phyloP scores from a whole-genome alignment of 805 yeast species.

The Cyberlindnera subsufficiens region DNA sequence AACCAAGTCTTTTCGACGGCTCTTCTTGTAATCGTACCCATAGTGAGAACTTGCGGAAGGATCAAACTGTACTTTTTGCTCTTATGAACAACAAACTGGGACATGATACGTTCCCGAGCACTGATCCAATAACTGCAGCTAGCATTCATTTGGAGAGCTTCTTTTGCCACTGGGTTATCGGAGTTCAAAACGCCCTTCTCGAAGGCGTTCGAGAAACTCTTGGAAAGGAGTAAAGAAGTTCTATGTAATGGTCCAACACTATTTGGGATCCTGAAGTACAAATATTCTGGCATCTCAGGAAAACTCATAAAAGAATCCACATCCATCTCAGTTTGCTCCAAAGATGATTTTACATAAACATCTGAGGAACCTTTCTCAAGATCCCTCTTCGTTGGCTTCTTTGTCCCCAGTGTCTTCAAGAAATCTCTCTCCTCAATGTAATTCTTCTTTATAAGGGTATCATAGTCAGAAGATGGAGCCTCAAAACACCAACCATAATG shows the following conservation, averaged over 20 bases:
- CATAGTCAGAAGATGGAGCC: constrained; percentile 33
- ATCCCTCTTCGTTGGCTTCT: constrained; percentile 6
- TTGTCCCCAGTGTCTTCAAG: constrained; percentile 8
- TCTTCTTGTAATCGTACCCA: constrained; percentile 96
- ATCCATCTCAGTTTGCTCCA: constrained; percentile 4
- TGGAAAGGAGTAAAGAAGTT: constrained; percentile 73
- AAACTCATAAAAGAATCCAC: constrained; percentile 2
- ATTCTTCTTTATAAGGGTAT: constrained; percentile 29
- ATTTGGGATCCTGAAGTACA: constrained; percentile 75
- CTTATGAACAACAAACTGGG: constrained; percentile 77
- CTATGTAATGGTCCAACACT: constrained; percentile 73
- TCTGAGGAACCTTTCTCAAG: constrained; percentile 5
- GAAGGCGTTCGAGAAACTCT: constrained; percentile 62
- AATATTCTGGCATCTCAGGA: constrained; percentile 12
- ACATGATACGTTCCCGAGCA: constrained; percentile 74
- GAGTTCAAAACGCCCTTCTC: constrained; percentile 73
- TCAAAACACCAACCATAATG: constrained; percentile 85
- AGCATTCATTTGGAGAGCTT: constrained; percentile 73
- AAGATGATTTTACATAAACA: background rate
- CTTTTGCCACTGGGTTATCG: constrained; percentile 62
- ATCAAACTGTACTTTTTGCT: constrained; percentile 42
- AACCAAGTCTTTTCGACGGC: constrained; percentile 98
- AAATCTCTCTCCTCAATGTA: constrained; percentile 21
- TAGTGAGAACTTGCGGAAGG: constrained; percentile 75
- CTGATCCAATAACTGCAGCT: constrained; percentile 92